A percentile compares a stretch with the other conserved stretches of the same genome.
phyloP scores from a whole-genome alignment of 352 stramenopile genomes.

The Blastocystis sp. region DNA sequence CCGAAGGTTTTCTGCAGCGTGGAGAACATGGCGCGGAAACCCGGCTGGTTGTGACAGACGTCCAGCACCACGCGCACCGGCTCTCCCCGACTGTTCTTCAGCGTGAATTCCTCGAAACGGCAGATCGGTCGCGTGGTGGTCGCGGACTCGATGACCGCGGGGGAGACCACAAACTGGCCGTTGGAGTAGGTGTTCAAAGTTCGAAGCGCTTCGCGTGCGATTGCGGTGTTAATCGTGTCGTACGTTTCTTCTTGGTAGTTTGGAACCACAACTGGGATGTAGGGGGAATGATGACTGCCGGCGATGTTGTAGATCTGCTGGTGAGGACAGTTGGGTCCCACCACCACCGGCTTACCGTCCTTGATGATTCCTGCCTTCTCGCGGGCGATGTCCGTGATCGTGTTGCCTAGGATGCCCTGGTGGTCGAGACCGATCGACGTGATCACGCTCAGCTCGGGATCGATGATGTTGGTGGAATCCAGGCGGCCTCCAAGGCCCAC shows the following conservation, averaged over 20 bases:
- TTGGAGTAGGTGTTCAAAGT: constrained; percentile 15
- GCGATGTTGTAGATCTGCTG: constrained; percentile 58
- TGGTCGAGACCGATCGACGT: constrained; percentile 73
- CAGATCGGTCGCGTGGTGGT: constrained; percentile 10
- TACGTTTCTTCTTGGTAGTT: constrained; percentile 37
- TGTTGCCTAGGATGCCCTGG: constrained; percentile 71
- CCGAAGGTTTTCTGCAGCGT: constrained; percentile 16
- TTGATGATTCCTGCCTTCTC: constrained; percentile 80
- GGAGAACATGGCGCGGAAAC: constrained; percentile 30
- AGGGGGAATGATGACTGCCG: constrained; percentile 44
- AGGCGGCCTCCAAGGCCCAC: constrained; percentile 73
- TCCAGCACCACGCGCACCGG: constrained; percentile 15
- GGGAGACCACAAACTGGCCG: neutral
- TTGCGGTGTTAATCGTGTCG: constrained; percentile 34
- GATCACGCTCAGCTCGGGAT: constrained; percentile 71
- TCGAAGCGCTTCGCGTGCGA: constrained; percentile 7
- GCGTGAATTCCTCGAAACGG: constrained; percentile 52
- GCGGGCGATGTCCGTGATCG: constrained; percentile 68
- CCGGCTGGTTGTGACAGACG: constrained; percentile 48
- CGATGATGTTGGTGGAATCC: constrained; percentile 78
- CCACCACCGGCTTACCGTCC: constrained; percentile 68
- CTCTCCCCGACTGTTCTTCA: constrained; percentile 26
- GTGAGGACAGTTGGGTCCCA: constrained; percentile 68
- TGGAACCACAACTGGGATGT: constrained; percentile 11
- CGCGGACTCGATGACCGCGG: neutral